Conservation (phyloP, 371 early-diverging fungal species). For the Quaeritorhiza haematococci region DNA sequence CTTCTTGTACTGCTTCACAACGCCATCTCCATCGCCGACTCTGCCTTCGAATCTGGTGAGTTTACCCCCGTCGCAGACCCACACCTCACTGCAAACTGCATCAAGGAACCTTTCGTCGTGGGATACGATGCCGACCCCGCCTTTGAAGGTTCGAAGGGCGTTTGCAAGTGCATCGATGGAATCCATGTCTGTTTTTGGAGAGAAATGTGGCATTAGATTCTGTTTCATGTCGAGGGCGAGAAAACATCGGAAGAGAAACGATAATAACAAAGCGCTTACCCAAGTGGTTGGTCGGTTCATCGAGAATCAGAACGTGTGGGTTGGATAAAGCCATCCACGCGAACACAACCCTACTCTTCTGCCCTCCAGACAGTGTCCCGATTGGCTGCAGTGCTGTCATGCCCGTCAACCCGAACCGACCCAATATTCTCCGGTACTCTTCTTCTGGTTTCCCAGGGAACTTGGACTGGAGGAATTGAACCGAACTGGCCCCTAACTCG, state of each 20-base stretch:
- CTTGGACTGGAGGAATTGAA: constrained; percentile 77
- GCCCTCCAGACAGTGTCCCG: constrained; percentile 95
- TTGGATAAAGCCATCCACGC: constrained; percentile 86
- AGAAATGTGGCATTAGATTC: constrained; percentile 52
- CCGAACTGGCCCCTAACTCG: constrained; percentile 68
- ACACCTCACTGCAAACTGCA: constrained; percentile 82
- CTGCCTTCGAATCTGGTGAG: constrained; percentile 60
- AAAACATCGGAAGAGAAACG: background rate
- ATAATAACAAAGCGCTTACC: constrained; percentile 29
- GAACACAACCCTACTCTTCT: constrained; percentile 95
- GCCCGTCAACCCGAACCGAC: constrained; percentile 93
- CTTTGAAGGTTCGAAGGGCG: constrained; percentile 74
- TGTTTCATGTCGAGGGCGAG: background rate
- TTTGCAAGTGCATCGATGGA: constrained; percentile 84
- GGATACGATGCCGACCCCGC: constrained; percentile 88
- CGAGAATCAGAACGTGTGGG: constrained; percentile 94
- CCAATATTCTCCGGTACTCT: constrained; percentile 91
- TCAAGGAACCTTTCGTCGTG: constrained; percentile 91
- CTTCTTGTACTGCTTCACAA: constrained; percentile 33
- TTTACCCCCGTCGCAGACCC: constrained; percentile 71
- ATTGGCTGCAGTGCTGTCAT: constrained; percentile 91
- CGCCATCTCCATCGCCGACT: constrained; percentile 32
- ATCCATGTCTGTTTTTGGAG: constrained; percentile 66
- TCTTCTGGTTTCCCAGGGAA: constrained; percentile 92
- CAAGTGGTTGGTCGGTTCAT: constrained; percentile 65